Evolutionary conservation across 1,284 basidiomycete species (phyloP).

Genomic region (Ganoderma meredithae): DNA sequence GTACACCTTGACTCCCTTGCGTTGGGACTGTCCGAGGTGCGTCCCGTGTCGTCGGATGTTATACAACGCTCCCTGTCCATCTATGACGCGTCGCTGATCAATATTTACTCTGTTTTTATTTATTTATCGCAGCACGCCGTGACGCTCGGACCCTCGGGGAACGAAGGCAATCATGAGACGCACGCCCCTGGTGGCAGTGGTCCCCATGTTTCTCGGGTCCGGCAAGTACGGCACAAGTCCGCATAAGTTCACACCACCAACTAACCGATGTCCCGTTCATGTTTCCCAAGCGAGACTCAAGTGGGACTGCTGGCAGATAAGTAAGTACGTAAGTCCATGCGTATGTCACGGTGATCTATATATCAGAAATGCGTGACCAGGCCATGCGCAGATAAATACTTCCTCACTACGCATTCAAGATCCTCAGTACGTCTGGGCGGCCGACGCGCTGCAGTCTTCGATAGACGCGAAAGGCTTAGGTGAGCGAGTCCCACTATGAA

Average conservation of each 20-base stretch:
- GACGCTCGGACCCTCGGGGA: not conserved
- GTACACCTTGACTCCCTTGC: not conserved
- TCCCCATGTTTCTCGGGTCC: not conserved
- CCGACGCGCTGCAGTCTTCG: too few species aligned
- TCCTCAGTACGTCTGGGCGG: too few species aligned
- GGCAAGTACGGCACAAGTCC: not conserved
- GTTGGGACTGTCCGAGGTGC: not conserved
- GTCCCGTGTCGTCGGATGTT: too few species aligned
- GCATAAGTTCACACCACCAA: not conserved
- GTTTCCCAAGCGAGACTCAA: not conserved
- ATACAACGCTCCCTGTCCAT: too few species aligned
- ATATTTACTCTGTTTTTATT: too few species aligned
- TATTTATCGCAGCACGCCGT: too few species aligned
- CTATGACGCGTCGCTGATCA: too few species aligned
- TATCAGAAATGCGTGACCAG: not conserved
- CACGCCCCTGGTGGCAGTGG: slow-evolving; percentile 1
- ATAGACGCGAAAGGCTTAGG: too few species aligned
- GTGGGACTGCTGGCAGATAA: not conserved
- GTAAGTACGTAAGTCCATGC: not conserved
- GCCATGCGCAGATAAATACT: too few species aligned
- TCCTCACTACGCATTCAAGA: not conserved
- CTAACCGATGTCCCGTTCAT: not conserved
- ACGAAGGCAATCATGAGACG: not conserved
- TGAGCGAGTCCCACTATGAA: too few species aligned
- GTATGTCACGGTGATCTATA: not conserved